These are phyloP conservation scores for Rubroshorea leprosula DNA, from an alignment of 345 rosid species.

Conservation along the genomic window DNA sequence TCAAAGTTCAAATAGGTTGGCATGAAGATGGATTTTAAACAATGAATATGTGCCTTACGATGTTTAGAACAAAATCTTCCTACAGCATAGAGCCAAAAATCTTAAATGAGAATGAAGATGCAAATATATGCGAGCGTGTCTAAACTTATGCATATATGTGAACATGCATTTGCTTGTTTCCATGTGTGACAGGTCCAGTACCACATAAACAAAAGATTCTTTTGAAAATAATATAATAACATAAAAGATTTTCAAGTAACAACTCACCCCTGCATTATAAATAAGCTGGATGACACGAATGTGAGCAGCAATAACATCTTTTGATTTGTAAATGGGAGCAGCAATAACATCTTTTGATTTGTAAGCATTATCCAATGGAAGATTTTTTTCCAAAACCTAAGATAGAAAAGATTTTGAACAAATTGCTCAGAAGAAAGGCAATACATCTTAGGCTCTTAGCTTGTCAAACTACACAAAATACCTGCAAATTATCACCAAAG, in stretches of 20 bases:
- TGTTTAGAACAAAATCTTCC: background rate
- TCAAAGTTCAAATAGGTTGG: background rate
- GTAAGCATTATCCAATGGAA: conserved; percentile 72
- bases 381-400: conserved; percentile 79
- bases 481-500: conserved; percentile 85
- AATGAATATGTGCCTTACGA: background rate
- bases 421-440: conserved; percentile 1
- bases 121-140: background rate
- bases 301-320: conserved; percentile 71
- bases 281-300: conserved; percentile 84
- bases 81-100: background rate
- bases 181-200: too few relatives aligned
- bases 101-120: background rate
- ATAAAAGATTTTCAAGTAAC: conserved; percentile 3
- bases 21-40: background rate
- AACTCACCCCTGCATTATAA: conserved; percentile 83
- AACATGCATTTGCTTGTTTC: background rate
- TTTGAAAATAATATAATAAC: background rate
- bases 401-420: conserved; percentile 12
- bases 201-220: too few relatives aligned
- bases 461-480: conserved; percentile 18
- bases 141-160: too few relatives aligned
- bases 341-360: conserved; percentile 67
- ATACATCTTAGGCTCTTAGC: conserved; percentile 9
- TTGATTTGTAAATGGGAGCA: conserved; percentile 89